These are phyloP conservation scores for Bassia scoparia DNA, from an alignment of 148 eudicot species.

Conservation along the genomic window DNA sequence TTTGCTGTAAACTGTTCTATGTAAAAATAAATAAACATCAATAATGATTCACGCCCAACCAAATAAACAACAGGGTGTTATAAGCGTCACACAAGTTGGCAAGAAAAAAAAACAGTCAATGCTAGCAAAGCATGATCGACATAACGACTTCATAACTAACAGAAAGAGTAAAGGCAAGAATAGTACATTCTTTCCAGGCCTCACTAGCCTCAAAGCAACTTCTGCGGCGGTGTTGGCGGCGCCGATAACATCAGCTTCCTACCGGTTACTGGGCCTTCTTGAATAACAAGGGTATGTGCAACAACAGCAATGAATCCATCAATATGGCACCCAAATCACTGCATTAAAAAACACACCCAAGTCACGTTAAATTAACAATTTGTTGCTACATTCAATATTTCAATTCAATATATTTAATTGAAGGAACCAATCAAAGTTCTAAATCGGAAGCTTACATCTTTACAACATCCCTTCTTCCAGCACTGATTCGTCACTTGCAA, in stretches of 20 bases:
- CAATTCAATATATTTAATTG: too few relatives aligned
- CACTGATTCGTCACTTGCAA: conserved; percentile 74
- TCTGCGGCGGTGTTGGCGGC: conserved; percentile 93
- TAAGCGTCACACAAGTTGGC: background rate
- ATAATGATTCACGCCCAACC: background rate
- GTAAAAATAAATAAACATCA: too few relatives aligned
- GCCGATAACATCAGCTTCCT: conserved; percentile 81
- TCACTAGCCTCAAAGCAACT: conserved; percentile 86
- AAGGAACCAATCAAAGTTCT: background rate
- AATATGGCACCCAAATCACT: conserved; percentile 92
- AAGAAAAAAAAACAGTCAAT: background rate
- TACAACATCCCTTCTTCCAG: conserved; percentile 77
- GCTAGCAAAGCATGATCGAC: background rate
- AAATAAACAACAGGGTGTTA: too few relatives aligned
- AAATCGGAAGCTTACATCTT: conserved; percentile 72
- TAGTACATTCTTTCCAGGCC: conserved; percentile 84
- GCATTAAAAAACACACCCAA: conserved; percentile 26
- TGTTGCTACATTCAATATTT: background rate
- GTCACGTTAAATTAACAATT: background rate
- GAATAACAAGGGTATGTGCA: conserved; percentile 77
- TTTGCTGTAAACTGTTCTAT: too few relatives aligned
- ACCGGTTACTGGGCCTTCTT: conserved; percentile 78
- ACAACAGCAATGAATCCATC: conserved; percentile 93
- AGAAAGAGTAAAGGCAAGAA: background rate
- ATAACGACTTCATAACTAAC: background rate